Evolutionary conservation across 352 stramenopile genomes (phyloP).

Genomic region (Bremia lactucae): DNA sequence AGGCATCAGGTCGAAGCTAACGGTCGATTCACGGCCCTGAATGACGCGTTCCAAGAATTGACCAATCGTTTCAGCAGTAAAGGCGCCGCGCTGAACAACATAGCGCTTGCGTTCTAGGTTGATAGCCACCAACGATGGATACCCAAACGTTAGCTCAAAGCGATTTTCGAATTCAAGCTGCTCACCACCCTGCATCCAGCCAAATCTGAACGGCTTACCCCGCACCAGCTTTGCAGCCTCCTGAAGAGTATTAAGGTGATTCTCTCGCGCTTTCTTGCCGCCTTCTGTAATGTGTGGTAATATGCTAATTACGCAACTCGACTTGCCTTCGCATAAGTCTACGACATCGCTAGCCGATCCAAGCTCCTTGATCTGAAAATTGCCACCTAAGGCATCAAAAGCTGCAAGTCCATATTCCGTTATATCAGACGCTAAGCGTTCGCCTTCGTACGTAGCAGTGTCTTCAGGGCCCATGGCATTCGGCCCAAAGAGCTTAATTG

Average conservation of each 20-base stretch:
- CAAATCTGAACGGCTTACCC: conserved; percentile 86
- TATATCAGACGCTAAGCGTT: conserved; percentile 77
- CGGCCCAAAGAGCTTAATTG: conserved; percentile 90
- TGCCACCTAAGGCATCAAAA: conserved; percentile 59
- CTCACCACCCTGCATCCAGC: conserved; percentile 85
- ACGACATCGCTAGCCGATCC: conserved; percentile 47
- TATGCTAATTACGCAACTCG: conserved; percentile 84
- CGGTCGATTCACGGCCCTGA: conserved; percentile 52
- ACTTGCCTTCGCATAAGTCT: conserved; percentile 80
- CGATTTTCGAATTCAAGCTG: conserved; percentile 74
- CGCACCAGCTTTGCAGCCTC: conserved; percentile 77
- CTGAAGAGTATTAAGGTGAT: conserved; percentile 74
- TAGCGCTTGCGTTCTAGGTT: conserved; percentile 81
- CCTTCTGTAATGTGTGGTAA: conserved; percentile 86
- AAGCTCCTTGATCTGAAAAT: conserved; percentile 76
- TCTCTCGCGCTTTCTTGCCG: conserved; percentile 73
- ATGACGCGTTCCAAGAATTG: conserved; percentile 68
- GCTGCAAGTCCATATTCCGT: conserved; percentile 61
- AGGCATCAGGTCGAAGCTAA: conserved; percentile 49
- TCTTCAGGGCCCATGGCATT: conserved; percentile 39
- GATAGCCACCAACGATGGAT: conserved; percentile 84
- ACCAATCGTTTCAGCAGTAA: conserved; percentile 54
- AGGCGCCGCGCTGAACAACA: conserved; percentile 69
- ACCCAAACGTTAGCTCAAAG: conserved; percentile 87
- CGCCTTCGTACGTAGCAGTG: conserved; percentile 81